These are phyloP conservation scores for Shiraia sp. DNA, from an alignment of 2,329 filamentous ascomycete species.

Conservation along the genomic window DNA sequence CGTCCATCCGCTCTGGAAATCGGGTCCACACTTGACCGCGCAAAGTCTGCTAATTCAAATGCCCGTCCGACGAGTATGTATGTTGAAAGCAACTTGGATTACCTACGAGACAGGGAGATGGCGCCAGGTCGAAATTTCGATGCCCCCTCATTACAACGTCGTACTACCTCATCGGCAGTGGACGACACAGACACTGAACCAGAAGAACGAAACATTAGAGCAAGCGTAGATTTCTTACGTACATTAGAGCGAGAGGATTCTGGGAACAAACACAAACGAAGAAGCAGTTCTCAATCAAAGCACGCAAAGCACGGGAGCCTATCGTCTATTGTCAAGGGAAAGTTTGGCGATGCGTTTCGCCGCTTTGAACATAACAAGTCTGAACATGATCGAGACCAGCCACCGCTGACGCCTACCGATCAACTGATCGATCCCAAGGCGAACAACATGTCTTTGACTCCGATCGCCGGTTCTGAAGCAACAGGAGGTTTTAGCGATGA, in stretches of 20 bases:
- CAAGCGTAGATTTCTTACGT: constrained; percentile 81
- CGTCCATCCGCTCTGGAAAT: constrained; percentile 67
- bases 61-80: constrained; percentile 81
- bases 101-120: constrained; percentile 75
- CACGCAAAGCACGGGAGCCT: constrained; percentile 75
- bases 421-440: constrained; percentile 22
- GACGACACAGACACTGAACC: constrained; percentile 47
- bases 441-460: constrained; percentile 52
- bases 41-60: constrained; percentile 67
- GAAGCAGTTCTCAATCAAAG: constrained; percentile 61
- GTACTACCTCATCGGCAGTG: constrained; percentile 34
- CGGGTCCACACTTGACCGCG: constrained; percentile 60
- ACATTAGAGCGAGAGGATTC: constrained; percentile 68
- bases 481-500: constrained; percentile 71
- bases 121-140: constrained; percentile 46
- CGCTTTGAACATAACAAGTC: constrained; percentile 70
- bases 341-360: constrained; percentile 92
- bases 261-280: constrained; percentile 56
- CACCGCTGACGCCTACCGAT: constrained; percentile 32
- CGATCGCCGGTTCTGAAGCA: constrained; percentile 76
- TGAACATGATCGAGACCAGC: constrained; percentile 32
- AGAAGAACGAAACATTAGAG: constrained; percentile 70
- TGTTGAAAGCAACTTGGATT: constrained; percentile 80
- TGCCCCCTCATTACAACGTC: constrained; percentile 32
- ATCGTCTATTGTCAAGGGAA: constrained; percentile 75